Base-by-base conservation (phyloP, 1,284 basidiomycete genomes). In the Takashimella koratensis region DNA sequence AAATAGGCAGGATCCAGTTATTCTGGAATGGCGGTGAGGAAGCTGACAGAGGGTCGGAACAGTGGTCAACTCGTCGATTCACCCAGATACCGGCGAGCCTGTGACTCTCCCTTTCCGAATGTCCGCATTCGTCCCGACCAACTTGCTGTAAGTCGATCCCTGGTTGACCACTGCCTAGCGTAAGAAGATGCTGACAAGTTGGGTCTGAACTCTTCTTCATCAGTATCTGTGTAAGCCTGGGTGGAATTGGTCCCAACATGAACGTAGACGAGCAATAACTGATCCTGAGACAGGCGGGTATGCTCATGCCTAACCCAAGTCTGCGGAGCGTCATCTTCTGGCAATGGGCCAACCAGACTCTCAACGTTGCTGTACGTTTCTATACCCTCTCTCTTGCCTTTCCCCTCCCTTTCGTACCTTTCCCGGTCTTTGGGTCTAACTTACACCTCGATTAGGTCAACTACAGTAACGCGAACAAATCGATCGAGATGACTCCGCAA, bases 281-380 rank as follows among this genome's bases (percentile, higher is more conserved):
- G n/a, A n/a, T n/a, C 47, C 54, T 30, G 25, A 16, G 45, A 22
- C 58, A 73, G 70, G 76, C 75, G 1, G 79, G 79, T 19, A 79
- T 80, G 78, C 69, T 78, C 49, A 73, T 71, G 65, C 77, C 78
- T 3, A 77, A 78, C 56, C 70, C 77, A 20, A 67, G 64, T 16
- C 67, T 76, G 48, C 58, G 61, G 5, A 68, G 66, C 20, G 69
- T 78, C 59, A 76, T 81, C 51, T 79, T 80, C 63, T 81, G 79
- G 80, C 80, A 82, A 63, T 81, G 77, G 77, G 73, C 76, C 5
- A 82, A 82, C 58, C 80, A 82, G 65, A 76, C 74, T 1, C 66
- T 81, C 22, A 81, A 79, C 63, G 76, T 77, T 10, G 71, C 68
- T 23, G 72, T 70, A 26, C 59, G 20, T 36, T 16, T 8, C 8